phyloP scores from a whole-genome alignment of 345 rosid species.

The Lumnitzera racemosa region DNA sequence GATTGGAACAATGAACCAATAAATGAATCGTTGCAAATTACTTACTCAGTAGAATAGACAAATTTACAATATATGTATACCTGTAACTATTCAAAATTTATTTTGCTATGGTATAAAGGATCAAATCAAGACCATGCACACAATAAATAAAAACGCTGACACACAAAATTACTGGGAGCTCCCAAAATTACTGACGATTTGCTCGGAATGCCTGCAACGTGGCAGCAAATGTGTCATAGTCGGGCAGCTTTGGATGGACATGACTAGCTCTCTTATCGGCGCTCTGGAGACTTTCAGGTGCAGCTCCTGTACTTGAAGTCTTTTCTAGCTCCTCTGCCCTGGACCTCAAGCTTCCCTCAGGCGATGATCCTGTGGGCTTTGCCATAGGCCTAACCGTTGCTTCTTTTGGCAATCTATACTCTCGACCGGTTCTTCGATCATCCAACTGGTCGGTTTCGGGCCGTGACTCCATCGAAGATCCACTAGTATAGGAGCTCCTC shows the following conservation, averaged over 20 bases:
- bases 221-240: constrained; percentile 53
- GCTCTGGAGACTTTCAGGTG: neutral
- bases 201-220: constrained; percentile 45
- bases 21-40: too few species aligned
- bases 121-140: constrained; percentile 4
- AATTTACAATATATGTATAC: too few species aligned
- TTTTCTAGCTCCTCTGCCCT: neutral
- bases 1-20: too few species aligned
- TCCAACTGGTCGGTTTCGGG: constrained; percentile 16
- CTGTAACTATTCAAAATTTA: neutral
- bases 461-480: constrained; percentile 7
- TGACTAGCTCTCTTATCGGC: constrained; percentile 19
- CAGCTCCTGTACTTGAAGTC: neutral
- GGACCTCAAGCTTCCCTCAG: neutral
- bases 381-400: constrained; percentile 4
- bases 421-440: constrained; percentile 8
- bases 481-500: constrained; percentile 8
- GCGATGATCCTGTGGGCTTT: constrained; percentile 16
- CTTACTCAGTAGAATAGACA: too few species aligned
- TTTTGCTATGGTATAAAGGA: neutral
- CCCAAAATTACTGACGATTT: constrained; percentile 23
- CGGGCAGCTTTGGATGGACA: constrained; percentile 92
- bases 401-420: constrained; percentile 14
- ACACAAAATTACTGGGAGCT: neutral
- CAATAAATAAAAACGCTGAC: neutral